Percentiles rank a stretch among this genome's conserved stretches.
These are phyloP conservation scores for Camellia japonica DNA, from an alignment of 148 eudicot genomes.

Conservation along the genomic window DNA sequence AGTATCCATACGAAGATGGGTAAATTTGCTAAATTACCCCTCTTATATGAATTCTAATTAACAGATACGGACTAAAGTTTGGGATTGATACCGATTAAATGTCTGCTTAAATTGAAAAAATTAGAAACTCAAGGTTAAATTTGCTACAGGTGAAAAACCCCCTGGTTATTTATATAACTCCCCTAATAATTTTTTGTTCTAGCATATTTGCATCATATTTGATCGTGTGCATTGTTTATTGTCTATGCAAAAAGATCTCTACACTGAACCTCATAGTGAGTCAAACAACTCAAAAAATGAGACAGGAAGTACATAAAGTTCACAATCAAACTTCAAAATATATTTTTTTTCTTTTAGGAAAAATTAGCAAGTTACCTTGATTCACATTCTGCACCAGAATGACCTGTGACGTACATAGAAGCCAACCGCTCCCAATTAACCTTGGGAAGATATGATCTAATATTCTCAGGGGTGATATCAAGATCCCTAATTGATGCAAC, in stretches of 20 bases:
- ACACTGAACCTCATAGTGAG: background rate
- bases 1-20: no score
- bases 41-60: no score
- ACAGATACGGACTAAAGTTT: no score
- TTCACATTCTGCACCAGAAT: constrained; percentile 81
- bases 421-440: constrained; percentile 81
- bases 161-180: no score
- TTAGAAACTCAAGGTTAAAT: no score
- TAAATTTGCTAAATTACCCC: no score
- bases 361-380: constrained; percentile 43
- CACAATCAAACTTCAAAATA: background rate
- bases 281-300: background rate
- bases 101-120: no score
- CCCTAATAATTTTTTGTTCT: background rate
- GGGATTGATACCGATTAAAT: no score
- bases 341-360: background rate
- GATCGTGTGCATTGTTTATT: background rate
- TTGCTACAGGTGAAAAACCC: no score
- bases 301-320: background rate
- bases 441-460: constrained; percentile 61
- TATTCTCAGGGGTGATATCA: constrained; percentile 53
- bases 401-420: constrained; percentile 49
- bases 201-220: background rate
- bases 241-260: background rate
- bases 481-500: constrained; percentile 46